These are phyloP conservation scores for Apiospora arundinis DNA, from an alignment of 2,329 filamentous ascomycete species.

Conservation along the genomic window DNA sequence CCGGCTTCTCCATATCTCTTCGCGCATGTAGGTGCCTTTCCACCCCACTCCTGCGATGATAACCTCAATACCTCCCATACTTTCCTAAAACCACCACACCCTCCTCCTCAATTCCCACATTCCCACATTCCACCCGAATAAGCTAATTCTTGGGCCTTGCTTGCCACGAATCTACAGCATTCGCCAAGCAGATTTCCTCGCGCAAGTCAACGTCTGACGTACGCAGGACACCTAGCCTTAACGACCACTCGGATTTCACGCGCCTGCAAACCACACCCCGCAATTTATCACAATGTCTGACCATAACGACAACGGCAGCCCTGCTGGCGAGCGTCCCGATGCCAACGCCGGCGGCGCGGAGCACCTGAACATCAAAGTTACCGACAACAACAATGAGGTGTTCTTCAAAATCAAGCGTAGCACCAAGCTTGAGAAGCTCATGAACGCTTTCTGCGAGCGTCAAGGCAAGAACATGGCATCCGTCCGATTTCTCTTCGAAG, in stretches of 20 bases:
- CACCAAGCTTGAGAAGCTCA: constrained; percentile 95
- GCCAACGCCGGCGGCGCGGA: constrained; percentile 63
- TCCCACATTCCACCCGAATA: background rate
- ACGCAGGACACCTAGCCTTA: background rate
- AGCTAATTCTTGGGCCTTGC: background rate
- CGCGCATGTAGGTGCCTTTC: constrained; percentile 5
- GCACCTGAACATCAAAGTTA: constrained; percentile 99
- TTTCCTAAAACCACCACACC: background rate
- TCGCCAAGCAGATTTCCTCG: background rate
- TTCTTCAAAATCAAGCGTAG: constrained; percentile 99
- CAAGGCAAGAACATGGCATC: constrained; percentile 86
- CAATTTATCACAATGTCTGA: constrained; percentile 52
- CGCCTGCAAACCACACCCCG: background rate
- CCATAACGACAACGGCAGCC: constrained; percentile 58
- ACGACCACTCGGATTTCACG: background rate
- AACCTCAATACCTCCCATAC: background rate
- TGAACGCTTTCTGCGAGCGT: constrained; percentile 96
- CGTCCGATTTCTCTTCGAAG: constrained; percentile 95
- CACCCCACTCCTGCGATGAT: constrained; percentile 8
- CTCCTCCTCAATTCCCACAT: background rate
- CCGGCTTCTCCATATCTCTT: background rate
- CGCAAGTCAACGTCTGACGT: background rate
- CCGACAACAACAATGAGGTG: constrained; percentile 98
- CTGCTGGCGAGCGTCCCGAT: constrained; percentile 47
- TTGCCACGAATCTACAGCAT: background rate